A percentile compares a stretch with the other conserved stretches of the same genome.
Conservation (phyloP, 306 rosid genomes). For the Casuarina cunninghamiana region DNA sequence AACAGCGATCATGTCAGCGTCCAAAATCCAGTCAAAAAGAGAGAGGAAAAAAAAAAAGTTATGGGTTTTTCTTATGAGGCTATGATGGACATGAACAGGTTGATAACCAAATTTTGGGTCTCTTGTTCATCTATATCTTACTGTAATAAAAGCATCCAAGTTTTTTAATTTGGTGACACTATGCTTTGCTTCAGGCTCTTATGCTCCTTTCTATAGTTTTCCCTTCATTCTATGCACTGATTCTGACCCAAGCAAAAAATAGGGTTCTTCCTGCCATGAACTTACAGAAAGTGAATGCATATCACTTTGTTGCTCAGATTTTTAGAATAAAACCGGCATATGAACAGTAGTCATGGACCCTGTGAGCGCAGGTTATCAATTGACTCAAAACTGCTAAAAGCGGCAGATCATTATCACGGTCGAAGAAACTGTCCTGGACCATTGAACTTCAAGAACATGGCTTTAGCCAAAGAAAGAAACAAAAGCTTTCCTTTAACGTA, state of each 20-base stretch:
- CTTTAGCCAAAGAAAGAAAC: constrained; percentile 34
- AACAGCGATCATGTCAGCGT: neutral
- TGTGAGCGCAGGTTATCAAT: too few relatives aligned
- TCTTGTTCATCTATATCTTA: constrained; percentile 27
- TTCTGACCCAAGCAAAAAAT: neutral
- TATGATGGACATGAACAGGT: constrained; percentile 36
- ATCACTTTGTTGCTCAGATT: too few relatives aligned
- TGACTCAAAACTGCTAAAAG: too few relatives aligned
- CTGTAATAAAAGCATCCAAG: constrained; percentile 27
- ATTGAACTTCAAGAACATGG: neutral
- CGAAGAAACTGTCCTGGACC: too few relatives aligned
- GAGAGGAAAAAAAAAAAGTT: constrained; percentile 8
- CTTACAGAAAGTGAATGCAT: too few relatives aligned
- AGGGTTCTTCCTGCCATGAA: too few relatives aligned
- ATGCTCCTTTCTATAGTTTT: constrained; percentile 4
- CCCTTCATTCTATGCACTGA: neutral
- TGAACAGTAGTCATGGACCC: too few relatives aligned
- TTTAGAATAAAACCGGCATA: too few relatives aligned
- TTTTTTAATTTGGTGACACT: neutral
- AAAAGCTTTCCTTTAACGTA: constrained; percentile 17
- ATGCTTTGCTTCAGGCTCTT: neutral
- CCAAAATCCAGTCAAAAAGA: constrained; percentile 11
- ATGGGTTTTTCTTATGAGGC: constrained; percentile 18
- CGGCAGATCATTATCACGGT: too few relatives aligned
- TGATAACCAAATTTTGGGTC: constrained; percentile 37